Evolutionary conservation across 176 grass and related monocot genomes (phyloP).

Genomic region (Canna indica): DNA sequence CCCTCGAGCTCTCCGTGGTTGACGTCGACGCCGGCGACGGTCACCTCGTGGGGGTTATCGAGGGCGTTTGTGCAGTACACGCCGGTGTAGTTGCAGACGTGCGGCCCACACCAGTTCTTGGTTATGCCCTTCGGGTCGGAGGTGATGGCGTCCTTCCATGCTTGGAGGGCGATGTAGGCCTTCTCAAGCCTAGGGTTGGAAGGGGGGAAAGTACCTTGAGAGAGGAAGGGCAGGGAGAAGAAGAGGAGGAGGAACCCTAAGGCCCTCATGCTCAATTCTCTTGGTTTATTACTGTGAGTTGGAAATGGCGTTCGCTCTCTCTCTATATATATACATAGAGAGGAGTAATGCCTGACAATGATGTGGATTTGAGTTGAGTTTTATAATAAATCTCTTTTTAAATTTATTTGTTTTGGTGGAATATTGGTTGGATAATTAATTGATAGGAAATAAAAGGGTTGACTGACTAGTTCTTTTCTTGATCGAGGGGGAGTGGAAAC

Average conservation of each 20-base stretch:
- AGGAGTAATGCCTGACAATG: no score
- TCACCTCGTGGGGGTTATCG: background rate
- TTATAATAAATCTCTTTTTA: no score
- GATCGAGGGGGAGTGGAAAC: no score
- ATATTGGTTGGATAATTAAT: no score
- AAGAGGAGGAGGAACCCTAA: background rate
- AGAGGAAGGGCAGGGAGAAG: background rate
- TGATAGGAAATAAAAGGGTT: no score
- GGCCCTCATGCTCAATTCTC: no score
- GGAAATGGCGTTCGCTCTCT: no score
- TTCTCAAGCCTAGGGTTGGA: background rate
- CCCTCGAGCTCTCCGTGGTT: background rate
- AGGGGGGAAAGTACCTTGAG: background rate
- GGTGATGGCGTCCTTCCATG: conserved; percentile 1
- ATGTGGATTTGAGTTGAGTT: no score
- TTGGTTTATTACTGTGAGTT: no score
- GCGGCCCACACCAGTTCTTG: background rate
- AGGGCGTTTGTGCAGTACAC: background rate
- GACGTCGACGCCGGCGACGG: conserved; percentile 3
- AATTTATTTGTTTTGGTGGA: no score
- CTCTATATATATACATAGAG: no score
- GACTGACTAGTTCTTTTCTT: no score
- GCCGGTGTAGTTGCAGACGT: conserved; percentile 8
- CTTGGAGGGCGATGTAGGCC: conserved; percentile 3
- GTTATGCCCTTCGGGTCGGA: background rate